Evolutionary conservation across 2,329 filamentous ascomycete genomes (phyloP).

Genomic region (Penicillium polonicum): DNA sequence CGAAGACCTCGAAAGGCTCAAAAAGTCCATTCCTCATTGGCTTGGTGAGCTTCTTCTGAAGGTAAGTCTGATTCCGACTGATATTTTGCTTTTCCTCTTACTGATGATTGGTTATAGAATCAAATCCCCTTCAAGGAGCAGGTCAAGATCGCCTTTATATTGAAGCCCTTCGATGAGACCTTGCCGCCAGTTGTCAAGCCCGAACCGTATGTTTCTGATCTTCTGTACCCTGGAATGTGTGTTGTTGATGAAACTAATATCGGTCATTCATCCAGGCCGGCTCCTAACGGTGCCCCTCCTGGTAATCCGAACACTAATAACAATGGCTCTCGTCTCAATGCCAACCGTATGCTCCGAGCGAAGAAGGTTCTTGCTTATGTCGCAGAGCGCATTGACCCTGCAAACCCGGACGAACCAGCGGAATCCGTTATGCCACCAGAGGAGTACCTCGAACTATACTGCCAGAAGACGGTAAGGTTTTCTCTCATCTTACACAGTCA

Average conservation of each 20-base stretch:
- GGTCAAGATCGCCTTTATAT: slow-evolving; percentile 90
- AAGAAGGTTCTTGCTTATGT: slow-evolving; percentile 94
- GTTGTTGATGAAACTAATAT: slow-evolving; percentile 2
- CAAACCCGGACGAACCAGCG: slow-evolving; percentile 58
- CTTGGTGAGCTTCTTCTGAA: slow-evolving; percentile 79
- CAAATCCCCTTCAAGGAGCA: slow-evolving; percentile 82
- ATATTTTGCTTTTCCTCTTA: not conserved
- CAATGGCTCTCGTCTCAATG: slow-evolving; percentile 85
- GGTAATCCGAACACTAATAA: slow-evolving; percentile 19
- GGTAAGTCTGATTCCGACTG: slow-evolving; percentile 44
- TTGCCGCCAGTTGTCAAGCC: slow-evolving; percentile 71
- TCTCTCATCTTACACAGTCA: not conserved
- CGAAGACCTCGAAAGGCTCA: slow-evolving; percentile 75
- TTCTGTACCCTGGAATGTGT: not conserved
- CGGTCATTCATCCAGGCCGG: slow-evolving; percentile 15
- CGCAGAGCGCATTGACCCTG: slow-evolving; percentile 81
- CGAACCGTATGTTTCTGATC: slow-evolving; percentile 57
- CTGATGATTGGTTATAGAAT: slow-evolving; percentile 54
- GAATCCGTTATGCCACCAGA: slow-evolving; percentile 70
- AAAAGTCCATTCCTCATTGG: slow-evolving; percentile 87
- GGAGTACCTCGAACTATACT: slow-evolving; percentile 92
- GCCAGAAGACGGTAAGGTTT: slow-evolving; percentile 76
- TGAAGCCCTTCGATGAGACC: slow-evolving; percentile 74
- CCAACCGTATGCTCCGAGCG: slow-evolving; percentile 92
- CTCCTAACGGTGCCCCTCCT: slow-evolving; percentile 22